These are phyloP conservation scores for Omphalotus olearius DNA, from an alignment of 1,284 basidiomycete genomes.

Conservation along the genomic window DNA sequence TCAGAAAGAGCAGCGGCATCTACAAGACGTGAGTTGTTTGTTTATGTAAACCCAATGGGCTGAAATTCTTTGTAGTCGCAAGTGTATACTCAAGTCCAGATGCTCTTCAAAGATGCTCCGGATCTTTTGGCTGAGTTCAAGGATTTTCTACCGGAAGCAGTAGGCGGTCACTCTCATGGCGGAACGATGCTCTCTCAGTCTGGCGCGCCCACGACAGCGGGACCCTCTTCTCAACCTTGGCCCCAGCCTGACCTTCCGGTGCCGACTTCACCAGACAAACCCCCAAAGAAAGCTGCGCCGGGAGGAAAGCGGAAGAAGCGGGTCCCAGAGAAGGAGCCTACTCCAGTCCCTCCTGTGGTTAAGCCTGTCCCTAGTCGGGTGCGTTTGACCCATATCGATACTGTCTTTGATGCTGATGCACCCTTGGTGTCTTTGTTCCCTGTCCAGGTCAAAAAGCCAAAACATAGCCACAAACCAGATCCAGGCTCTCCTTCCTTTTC, in stretches of 20 bases:
- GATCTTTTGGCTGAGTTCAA: slow-evolving; percentile 96
- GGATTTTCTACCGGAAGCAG: slow-evolving; percentile 85
- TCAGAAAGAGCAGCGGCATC: slow-evolving; percentile 89
- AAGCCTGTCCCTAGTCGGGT: slow-evolving; percentile 41
- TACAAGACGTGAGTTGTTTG: slow-evolving; percentile 72
- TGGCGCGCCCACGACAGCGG: slow-evolving; percentile 24
- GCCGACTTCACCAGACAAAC: slow-evolving; percentile 38
- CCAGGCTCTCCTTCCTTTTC: slow-evolving; percentile 53
- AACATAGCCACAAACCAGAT: slow-evolving; percentile 56
- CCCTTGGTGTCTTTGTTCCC: slow-evolving; percentile 7
- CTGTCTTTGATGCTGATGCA: not conserved
- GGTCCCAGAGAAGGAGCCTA: slow-evolving; percentile 56
- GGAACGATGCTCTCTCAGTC: slow-evolving; percentile 12
- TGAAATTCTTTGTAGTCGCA: slow-evolving; percentile 42
- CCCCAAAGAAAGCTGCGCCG: slow-evolving; percentile 37
- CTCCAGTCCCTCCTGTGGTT: slow-evolving; percentile 46
- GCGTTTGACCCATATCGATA: slow-evolving; percentile 20
- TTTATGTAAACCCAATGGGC: slow-evolving; percentile 12
- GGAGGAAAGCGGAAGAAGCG: slow-evolving; percentile 50
- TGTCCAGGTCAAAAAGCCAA: slow-evolving; percentile 52
- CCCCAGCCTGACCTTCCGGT: slow-evolving; percentile 29
- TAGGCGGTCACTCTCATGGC: slow-evolving; percentile 28
- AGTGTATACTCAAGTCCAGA: slow-evolving; percentile 91
- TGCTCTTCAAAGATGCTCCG: slow-evolving; percentile 88
- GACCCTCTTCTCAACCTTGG: slow-evolving; percentile 32